Conservation (phyloP, 2,329 filamentous ascomycete species). For the Ophiognomonia clavigignenti-juglandacearum region DNA sequence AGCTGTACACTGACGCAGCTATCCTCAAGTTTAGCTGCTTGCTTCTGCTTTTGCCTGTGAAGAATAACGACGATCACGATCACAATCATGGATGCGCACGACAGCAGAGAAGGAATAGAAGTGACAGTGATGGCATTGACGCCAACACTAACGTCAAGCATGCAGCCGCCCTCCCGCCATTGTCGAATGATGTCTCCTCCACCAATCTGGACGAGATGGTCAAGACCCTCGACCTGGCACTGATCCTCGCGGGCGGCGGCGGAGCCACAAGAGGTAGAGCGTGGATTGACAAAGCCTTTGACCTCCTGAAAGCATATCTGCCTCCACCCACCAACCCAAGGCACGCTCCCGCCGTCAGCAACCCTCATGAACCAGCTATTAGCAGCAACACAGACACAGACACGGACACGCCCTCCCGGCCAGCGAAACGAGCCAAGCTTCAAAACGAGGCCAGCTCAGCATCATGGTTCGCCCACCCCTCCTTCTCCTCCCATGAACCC, state of each 20-base stretch:
- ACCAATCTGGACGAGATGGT: conserved; percentile 61
- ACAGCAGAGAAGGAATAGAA: neutral
- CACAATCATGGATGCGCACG: neutral
- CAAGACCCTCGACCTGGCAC: conserved; percentile 64
- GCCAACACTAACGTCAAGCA: neutral
- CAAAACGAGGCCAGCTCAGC: neutral
- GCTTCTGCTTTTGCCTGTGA: conserved; percentile 17
- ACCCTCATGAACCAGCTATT: neutral
- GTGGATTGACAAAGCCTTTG: conserved; percentile 49
- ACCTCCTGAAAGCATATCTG: conserved; percentile 32
- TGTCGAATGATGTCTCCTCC: too few relatives aligned
- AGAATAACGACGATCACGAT: too few relatives aligned
- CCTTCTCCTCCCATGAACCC: conserved; percentile 31
- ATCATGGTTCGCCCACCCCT: conserved; percentile 16
- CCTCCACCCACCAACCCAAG: neutral
- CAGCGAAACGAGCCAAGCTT: conserved; percentile 3
- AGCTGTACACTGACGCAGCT: conserved; percentile 66
- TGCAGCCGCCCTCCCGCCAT: neutral
- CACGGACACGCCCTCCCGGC: too few relatives aligned
- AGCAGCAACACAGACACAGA: too few relatives aligned
- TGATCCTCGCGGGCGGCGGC: conserved; percentile 69
- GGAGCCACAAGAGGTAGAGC: conserved; percentile 40
- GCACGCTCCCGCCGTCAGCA: neutral
- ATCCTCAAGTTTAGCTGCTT: conserved; percentile 54
- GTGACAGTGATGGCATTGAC: too few relatives aligned